Percentiles rank a stretch among this genome's conserved stretches.
phyloP scores from a whole-genome alignment of 768 basidiomycete genomes.

The Pleurotus salmoneostramineus region DNA sequence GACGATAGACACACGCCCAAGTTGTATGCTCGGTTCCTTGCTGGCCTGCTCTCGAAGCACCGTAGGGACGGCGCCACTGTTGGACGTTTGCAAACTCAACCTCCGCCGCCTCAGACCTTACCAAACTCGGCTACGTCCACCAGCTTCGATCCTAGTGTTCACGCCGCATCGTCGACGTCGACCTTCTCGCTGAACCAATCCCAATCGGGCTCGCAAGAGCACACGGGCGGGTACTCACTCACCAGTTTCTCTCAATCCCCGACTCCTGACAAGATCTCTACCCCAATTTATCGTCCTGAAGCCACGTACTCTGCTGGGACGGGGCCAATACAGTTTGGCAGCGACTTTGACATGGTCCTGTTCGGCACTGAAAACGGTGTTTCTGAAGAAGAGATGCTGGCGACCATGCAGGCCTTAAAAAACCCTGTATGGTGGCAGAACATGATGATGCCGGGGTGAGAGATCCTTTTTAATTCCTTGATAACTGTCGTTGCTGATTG shows the following conservation, averaged over 20 bases:
- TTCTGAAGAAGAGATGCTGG: slow-evolving; percentile 57
- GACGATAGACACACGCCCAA: slow-evolving; percentile 81
- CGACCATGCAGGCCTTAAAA: slow-evolving; percentile 70
- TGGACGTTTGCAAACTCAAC: slow-evolving; percentile 49
- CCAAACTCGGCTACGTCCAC: slow-evolving; percentile 6
- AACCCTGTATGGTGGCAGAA: slow-evolving; percentile 72
- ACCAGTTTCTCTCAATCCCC: slow-evolving; percentile 12
- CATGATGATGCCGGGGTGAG: slow-evolving; percentile 84
- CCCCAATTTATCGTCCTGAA: slow-evolving; percentile 43
- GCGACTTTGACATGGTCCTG: slow-evolving; percentile 31
- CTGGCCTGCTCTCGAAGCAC: slow-evolving; percentile 64
- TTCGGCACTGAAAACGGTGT: slow-evolving; percentile 25
- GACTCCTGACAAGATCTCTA: slow-evolving; percentile 21
- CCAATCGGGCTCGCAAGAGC: slow-evolving; percentile 13
- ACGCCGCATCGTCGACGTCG: slow-evolving; percentile 20
- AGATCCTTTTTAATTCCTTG: not conserved
- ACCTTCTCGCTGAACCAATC: slow-evolving; percentile 22
- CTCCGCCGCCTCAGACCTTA: slow-evolving; percentile 30
- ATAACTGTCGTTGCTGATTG: not conserved
- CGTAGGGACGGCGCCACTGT: slow-evolving; percentile 64
- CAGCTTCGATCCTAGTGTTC: slow-evolving; percentile 11
- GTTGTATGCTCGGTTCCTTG: slow-evolving; percentile 77
- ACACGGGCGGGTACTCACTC: slow-evolving; percentile 14
- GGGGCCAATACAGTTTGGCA: slow-evolving; percentile 37
- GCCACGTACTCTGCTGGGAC: slow-evolving; percentile 38